phyloP scores from a whole-genome alignment of 805 yeast genomes.

The Saccharomyces jurei region DNA sequence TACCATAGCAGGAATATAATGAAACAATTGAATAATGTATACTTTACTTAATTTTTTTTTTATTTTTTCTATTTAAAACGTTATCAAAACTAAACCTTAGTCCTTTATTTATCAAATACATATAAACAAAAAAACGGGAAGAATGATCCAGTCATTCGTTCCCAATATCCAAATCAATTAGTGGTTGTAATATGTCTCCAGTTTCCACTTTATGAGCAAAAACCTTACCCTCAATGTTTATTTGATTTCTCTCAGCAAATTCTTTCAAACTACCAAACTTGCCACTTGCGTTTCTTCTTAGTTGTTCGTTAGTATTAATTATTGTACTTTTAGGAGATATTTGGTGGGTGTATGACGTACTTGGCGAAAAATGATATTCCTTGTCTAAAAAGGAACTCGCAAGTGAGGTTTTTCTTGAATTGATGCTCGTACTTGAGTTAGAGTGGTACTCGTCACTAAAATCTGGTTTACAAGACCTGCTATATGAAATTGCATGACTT shows the following conservation, averaged over 20 bases:
- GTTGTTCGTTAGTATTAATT: constrained; percentile 22
- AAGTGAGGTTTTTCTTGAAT: not conserved
- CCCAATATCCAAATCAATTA: constrained; percentile 12
- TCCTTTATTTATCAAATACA: not conserved
- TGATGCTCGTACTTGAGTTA: not conserved
- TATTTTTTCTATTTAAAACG: not conserved
- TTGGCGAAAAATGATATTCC: not conserved
- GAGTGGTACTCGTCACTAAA: not conserved
- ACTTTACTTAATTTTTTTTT: not conserved
- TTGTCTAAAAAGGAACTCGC: not conserved
- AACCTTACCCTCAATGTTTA: constrained; percentile 12
- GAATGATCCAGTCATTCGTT: not conserved
- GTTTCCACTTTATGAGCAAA: constrained; percentile 21
- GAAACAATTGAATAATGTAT: not conserved
- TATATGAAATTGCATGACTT: constrained; percentile 7
- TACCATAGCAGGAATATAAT: not conserved
- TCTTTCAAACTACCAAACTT: constrained; percentile 14
- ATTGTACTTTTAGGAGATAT: constrained; percentile 12
- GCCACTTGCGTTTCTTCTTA: constrained; percentile 21
- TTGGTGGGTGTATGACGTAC: constrained; percentile 5
- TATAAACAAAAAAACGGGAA: not conserved
- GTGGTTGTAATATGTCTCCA: constrained; percentile 13
- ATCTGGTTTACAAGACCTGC: not conserved
- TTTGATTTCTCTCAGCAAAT: constrained; percentile 14
- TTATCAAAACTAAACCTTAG: not conserved